Base-by-base conservation (phyloP, 106 monocot species). In the Xerophyta viscosa region DNA sequence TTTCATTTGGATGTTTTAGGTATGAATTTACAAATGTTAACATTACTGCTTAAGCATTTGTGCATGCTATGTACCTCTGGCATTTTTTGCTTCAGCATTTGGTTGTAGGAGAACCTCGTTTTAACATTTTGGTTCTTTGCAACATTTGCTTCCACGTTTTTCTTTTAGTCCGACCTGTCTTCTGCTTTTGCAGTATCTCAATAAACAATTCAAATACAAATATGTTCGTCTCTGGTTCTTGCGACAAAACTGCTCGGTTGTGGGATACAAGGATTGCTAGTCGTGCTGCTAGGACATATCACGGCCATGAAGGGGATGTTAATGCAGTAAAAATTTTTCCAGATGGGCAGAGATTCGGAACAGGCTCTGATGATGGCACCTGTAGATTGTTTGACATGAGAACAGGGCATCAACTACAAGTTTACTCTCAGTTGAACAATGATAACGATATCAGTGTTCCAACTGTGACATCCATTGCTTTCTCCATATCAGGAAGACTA, bases 191-290 rank as follows among this genome's bases (percentile, higher is more conserved):
- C 78, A 96, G 94, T 45, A 59, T 96, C 60, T 84, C 88, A 20
- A 71, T 96, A 58, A 96, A 85, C 76, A 71, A 53, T 39, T 72
- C 81, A 67, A 79, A 79, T 59, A 49, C 88, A 39, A 88, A 85
- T 54, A 84, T 82, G 78, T 88, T 96, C 56, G 88, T 96, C 47
- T 96, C 94, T 30, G 94, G 94, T 66, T 96, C 94, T 9, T 96
- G 84, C 33, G 94, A 96, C 66, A 41, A 66, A 59, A 88, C 94
- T 65, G 88, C 75, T 42, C 71, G 88, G 21, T 43, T 88, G 21
- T 96, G 94, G 94, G 94, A 96, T 63, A 66, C 66, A 27, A 50
- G 88, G 27, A 96, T 81, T 62, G 88, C 88, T 31, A 96, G 94
- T 52, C 74, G 85, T 27, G 84, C 88, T 36, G 84, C 76, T 45